phyloP scores from a whole-genome alignment of 106 monocot genomes.

The Iris macrosiphon region DNA sequence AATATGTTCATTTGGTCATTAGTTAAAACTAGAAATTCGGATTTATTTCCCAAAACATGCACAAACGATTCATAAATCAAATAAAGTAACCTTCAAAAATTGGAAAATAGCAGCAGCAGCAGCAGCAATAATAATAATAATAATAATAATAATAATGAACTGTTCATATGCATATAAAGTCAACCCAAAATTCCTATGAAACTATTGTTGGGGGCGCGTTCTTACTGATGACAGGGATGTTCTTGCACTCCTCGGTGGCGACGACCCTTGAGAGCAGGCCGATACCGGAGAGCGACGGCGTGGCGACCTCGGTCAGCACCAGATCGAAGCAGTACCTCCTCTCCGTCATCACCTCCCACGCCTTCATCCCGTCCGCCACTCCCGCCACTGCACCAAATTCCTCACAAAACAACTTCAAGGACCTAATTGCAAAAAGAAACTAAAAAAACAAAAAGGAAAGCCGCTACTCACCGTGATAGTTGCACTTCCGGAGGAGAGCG shows the following conservation, averaged over 20 bases:
- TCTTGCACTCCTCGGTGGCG: conserved; percentile 49
- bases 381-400: conserved; percentile 37
- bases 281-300: conserved; percentile 71
- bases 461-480: conserved; percentile 28
- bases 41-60: too few relatives aligned
- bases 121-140: too few relatives aligned
- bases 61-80: too few relatives aligned
- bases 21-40: too few relatives aligned
- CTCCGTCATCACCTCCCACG: conserved; percentile 73
- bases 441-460: neutral
- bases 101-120: too few relatives aligned
- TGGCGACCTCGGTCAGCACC: conserved; percentile 65
- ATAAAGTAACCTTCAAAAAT: too few relatives aligned
- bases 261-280: conserved; percentile 53
- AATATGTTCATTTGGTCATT: too few relatives aligned
- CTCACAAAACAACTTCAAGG: neutral
- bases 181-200: too few relatives aligned
- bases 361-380: conserved; percentile 75
- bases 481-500: conserved; percentile 55
- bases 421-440: neutral
- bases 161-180: too few relatives aligned
- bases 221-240: conserved; percentile 84
- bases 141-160: too few relatives aligned
- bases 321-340: conserved; percentile 55
- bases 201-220: too few relatives aligned